Conservation (phyloP, 1,284 basidiomycete genomes). For the Trichosporon sp. region DNA sequence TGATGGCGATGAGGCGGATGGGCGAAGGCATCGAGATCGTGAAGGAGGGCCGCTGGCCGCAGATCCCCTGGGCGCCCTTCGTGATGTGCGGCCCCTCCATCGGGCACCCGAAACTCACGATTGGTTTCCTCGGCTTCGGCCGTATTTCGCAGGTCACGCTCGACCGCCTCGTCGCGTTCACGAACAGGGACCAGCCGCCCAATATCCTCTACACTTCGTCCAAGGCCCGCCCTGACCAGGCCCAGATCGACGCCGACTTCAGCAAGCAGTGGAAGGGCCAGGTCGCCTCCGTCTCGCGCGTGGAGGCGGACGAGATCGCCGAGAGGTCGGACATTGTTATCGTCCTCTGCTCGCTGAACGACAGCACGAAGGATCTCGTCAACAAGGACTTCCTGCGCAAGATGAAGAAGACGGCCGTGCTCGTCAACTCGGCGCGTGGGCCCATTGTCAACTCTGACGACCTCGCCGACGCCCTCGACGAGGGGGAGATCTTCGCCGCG, state of each 20-base stretch:
- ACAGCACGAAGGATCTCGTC: conserved; percentile 72
- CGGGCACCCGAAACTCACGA: conserved; percentile 62
- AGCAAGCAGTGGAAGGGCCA: conserved; percentile 61
- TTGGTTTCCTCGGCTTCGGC: conserved; percentile 92
- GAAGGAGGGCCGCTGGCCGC: conserved; percentile 69
- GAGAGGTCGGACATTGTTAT: conserved; percentile 76
- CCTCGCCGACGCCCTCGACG: conserved; percentile 73
- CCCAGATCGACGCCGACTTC: conserved; percentile 63
- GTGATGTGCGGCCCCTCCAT: conserved; percentile 57
- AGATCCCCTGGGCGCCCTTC: conserved; percentile 75
- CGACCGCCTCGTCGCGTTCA: conserved; percentile 73
- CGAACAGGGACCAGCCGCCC: conserved; percentile 56
- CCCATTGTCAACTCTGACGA: conserved; percentile 85
- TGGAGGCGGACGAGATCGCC: conserved; percentile 70
- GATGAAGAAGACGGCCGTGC: conserved; percentile 81
- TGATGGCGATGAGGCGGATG: conserved; percentile 84
- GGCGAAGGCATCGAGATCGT: conserved; percentile 69
- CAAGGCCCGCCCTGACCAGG: conserved; percentile 44
- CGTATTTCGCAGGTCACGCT: conserved; percentile 83
- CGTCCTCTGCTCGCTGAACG: conserved; percentile 77
- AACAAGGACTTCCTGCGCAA: conserved; percentile 69
- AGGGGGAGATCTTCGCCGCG: conserved; percentile 83
- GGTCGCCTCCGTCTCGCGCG: conserved; percentile 67
- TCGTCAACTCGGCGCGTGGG: conserved; percentile 78
- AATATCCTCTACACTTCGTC: conserved; percentile 48